A percentile compares a stretch with the other conserved stretches of the same genome.
Conservation (phyloP, 805 yeast genomes). For the Jamesozyma jinghongensis region DNA sequence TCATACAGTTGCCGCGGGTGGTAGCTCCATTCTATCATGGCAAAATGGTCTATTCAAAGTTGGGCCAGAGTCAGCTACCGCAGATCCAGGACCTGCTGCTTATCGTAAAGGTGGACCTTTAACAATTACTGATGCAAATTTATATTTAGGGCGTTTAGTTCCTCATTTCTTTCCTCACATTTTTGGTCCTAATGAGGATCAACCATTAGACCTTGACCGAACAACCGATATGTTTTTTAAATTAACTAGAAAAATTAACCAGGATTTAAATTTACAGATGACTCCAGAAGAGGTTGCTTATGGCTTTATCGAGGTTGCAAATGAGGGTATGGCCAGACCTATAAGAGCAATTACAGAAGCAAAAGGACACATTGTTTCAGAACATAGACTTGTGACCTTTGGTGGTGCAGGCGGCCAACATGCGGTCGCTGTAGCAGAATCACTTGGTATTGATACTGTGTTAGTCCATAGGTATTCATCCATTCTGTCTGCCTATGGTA, state of each 20-base stretch:
- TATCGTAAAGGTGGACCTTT: constrained; percentile 78
- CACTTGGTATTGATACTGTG: constrained; percentile 58
- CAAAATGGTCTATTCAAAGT: constrained; percentile 67
- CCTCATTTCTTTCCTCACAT: constrained; percentile 73
- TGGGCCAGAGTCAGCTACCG: constrained; percentile 81
- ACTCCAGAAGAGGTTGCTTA: constrained; percentile 62
- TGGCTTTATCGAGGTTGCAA: constrained; percentile 77
- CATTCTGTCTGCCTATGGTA: constrained; percentile 79
- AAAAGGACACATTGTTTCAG: constrained; percentile 57
- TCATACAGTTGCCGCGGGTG: constrained; percentile 80
- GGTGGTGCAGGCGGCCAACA: constrained; percentile 96
- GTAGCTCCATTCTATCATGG: constrained; percentile 62
- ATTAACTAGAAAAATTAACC: constrained; percentile 49
- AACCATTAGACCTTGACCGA: constrained; percentile 51
- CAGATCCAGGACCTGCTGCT: constrained; percentile 87
- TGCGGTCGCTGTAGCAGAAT: constrained; percentile 66
- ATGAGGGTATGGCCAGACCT: constrained; percentile 86
- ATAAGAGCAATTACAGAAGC: constrained; percentile 79
- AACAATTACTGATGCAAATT: constrained; percentile 79
- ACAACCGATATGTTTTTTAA: constrained; percentile 42
- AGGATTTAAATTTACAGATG: constrained; percentile 32
- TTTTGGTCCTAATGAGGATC: constrained; percentile 73
- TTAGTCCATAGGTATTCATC: constrained; percentile 77
- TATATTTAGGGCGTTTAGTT: constrained; percentile 59
- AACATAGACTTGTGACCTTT: constrained; percentile 69